These are phyloP conservation scores for Cardiospermum halicacabum DNA, from an alignment of 345 rosid genomes.

Conservation along the genomic window DNA sequence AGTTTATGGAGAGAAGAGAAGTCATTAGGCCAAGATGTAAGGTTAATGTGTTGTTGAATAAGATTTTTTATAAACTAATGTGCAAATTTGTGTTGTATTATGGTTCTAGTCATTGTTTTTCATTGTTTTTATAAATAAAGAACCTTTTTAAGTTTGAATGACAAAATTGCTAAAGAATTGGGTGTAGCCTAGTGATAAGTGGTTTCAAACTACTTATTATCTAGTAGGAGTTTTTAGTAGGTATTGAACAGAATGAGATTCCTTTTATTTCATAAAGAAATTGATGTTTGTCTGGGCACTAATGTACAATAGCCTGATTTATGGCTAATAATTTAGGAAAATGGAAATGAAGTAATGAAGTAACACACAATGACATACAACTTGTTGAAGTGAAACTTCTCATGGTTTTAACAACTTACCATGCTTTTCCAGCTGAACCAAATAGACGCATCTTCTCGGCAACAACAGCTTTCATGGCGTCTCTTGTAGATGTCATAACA, in stretches of 20 bases:
- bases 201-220: no score
- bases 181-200: no score
- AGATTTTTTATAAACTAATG: no score
- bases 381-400: not conserved
- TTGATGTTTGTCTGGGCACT: not conserved
- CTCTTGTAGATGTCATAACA: slow-evolving; percentile 67
- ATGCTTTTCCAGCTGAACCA: slow-evolving; percentile 88
- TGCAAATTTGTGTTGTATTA: no score
- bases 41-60: not conserved
- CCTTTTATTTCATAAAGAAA: not conserved
- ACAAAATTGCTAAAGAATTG: no score
- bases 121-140: no score
- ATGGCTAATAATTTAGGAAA: not conserved
- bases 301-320: not conserved
- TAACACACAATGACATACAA: not conserved
- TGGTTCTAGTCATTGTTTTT: no score
- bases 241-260: not conserved
- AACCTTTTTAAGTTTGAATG: no score
- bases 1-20: not conserved
- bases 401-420: not conserved
- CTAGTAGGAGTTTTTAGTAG: no score
- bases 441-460: slow-evolving; percentile 81
- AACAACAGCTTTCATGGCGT: slow-evolving; percentile 79
- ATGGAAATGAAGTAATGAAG: not conserved
- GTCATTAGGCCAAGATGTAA: not conserved